Percentiles rank a stretch among this genome's conserved stretches.
phyloP scores from a whole-genome alignment of 306 rosid species.

The Trichosanthes cucumerina region DNA sequence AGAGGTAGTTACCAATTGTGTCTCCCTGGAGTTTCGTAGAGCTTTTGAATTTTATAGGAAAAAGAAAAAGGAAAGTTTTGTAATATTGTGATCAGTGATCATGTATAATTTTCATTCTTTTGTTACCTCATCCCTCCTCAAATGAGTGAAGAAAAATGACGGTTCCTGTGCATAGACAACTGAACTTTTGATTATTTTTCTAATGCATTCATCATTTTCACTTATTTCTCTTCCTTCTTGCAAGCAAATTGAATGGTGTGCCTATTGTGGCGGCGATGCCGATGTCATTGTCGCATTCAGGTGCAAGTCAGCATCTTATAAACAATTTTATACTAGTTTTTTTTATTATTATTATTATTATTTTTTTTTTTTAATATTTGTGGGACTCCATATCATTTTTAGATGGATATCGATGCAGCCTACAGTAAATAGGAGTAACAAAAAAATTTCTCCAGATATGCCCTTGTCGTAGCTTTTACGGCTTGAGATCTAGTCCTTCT shows the following conservation, averaged over 20 bases:
- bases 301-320: too few relatives aligned
- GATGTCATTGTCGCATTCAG: too few relatives aligned
- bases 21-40: conserved; percentile 3
- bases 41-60: not conserved
- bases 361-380: too few relatives aligned
- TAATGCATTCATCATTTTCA: conserved; percentile 5
- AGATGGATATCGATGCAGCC: too few relatives aligned
- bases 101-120: conserved; percentile 9
- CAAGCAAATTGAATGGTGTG: not conserved
- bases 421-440: too few relatives aligned
- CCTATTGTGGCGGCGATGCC: not conserved
- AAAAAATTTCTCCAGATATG: too few relatives aligned
- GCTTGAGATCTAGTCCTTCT: too few relatives aligned
- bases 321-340: too few relatives aligned
- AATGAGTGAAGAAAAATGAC: not conserved
- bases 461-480: too few relatives aligned
- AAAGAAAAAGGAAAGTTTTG: not conserved
- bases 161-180: conserved; percentile 2
- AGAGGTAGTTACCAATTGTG: conserved; percentile 1
- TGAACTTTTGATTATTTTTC: not conserved
- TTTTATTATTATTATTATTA: too few relatives aligned
- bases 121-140: not conserved
- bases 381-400: too few relatives aligned
- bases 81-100: not conserved
- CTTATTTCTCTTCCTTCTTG: not conserved